Base-by-base conservation (phyloP, 768 basidiomycete species). In the Gloeopeniophorella convolvens region DNA sequence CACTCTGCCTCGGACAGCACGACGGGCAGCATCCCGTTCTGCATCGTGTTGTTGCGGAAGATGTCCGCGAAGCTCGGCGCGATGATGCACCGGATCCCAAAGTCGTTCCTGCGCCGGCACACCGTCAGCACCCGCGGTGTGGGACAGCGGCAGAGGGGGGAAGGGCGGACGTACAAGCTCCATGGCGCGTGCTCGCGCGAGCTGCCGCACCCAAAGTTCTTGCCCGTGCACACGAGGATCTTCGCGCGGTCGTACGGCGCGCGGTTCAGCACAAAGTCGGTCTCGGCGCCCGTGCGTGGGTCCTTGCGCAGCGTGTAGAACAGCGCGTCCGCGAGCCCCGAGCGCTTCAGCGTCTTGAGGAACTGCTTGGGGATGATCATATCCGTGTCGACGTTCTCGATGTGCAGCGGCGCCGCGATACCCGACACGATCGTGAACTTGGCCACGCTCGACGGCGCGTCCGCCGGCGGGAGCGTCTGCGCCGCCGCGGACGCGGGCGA, bases 361-460 rank as follows among this genome's bases (percentile, higher is more conserved):
- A 81, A 83, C 55, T 78, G 78, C 60, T 80, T 80, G 13, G 80
- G 80, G 55, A 81, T 82, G 62, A 83, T 79, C 69, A 79, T 74
- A 64, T 83, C 80, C 50, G 80, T 83, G 60, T 83, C 80, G 51
- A 81, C 73, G 56, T 79, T 78, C 58, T 74, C 69, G 31, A 75
- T 75, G 57, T 71, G 68, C 60, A 78, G 62, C 20, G 76, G 77
- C n/a, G 76, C 76, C 23, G 75, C 69, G 58, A 78, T 74, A 45
- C 78, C 77, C 56, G 70, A 71, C 45, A 79, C 65, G 50, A 73
- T 59, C 48, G 65, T 74, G 65, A 79, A 79, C 58, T 71, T 72
- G 49, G 65, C 67, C 26, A 66, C 64, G 41, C 59, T 57, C 5
- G 65, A 66, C 15, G 65, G 60, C 11, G 66, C 56, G 23, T 64